A percentile compares a stretch with the other conserved stretches of the same genome.
Evolutionary conservation across 2,329 filamentous ascomycete species (phyloP).

Genomic region (Cercospora sojina): DNA sequence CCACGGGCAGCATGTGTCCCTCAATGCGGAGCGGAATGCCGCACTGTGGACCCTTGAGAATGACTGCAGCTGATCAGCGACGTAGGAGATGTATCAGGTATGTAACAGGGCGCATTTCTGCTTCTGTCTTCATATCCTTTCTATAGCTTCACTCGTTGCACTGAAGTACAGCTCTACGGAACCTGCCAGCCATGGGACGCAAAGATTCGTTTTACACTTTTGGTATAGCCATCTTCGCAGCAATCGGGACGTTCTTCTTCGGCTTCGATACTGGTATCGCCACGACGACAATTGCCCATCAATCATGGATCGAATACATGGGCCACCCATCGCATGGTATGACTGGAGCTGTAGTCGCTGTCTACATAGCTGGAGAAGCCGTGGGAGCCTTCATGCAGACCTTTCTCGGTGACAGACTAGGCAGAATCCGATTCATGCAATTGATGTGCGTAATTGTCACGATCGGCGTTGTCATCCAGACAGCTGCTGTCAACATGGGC

Average conservation of each 20-base stretch:
- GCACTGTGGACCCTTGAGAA: background rate
- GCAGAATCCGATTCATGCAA: conserved; percentile 41
- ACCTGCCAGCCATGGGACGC: conserved; percentile 8
- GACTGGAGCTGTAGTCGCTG: conserved; percentile 58
- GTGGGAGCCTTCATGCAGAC: conserved; percentile 54
- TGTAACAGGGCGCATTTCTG: background rate
- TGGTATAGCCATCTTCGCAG: conserved; percentile 56
- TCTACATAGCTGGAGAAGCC: conserved; percentile 60
- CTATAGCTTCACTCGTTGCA: background rate
- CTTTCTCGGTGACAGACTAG: conserved; percentile 50
- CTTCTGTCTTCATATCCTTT: background rate
- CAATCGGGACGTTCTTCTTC: conserved; percentile 60
- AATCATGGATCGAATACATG: conserved; percentile 62
- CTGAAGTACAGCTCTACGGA: background rate
- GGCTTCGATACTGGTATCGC: conserved; percentile 62
- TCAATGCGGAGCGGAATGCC: conserved; percentile 10
- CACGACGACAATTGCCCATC: conserved; percentile 61
- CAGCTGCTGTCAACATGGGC: conserved; percentile 50
- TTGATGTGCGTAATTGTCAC: conserved; percentile 56
- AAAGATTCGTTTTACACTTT: conserved; percentile 47
- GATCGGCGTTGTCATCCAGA: conserved; percentile 55
- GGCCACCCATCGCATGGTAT: conserved; percentile 54
- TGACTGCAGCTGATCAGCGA: background rate
- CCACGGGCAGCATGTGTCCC: conserved; percentile 10
- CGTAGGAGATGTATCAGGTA: background rate